These are phyloP conservation scores for Cnidoscolus chayamansa DNA, from an alignment of 441 rosid genomes.

Conservation along the genomic window DNA sequence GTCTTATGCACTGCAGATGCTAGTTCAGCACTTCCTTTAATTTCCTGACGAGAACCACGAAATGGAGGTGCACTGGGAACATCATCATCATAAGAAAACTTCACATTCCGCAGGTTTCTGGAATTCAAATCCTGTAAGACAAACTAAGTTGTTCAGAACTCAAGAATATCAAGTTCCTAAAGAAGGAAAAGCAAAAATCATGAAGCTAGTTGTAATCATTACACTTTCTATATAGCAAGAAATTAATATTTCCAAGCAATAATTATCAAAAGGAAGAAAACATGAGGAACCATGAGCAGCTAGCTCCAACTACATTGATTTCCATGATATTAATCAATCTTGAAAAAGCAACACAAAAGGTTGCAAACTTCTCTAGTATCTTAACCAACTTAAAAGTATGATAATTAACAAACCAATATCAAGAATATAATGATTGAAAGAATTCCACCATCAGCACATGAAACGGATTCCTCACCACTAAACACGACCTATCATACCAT, in stretches of 20 bases:
- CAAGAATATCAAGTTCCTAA: neutral
- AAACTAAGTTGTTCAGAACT: neutral
- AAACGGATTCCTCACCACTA: neutral
- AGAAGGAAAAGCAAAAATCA: neutral
- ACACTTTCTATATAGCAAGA: neutral
- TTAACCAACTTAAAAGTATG: neutral
- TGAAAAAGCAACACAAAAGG: too few relatives aligned
- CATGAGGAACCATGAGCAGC: neutral
- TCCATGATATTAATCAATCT: too few relatives aligned
- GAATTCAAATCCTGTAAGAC: constrained; percentile 46
- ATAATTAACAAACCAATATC: neutral
- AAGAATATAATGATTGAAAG: neutral
- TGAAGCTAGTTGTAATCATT: neutral
- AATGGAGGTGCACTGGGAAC: constrained; percentile 95
- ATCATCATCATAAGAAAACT: constrained; percentile 51
- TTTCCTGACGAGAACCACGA: constrained; percentile 53
- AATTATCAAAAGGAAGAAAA: neutral
- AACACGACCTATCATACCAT: neutral
- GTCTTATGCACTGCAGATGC: constrained; percentile 35
- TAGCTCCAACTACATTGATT: neutral
- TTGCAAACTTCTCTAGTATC: neutral
- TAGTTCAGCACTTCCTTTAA: constrained; percentile 42
- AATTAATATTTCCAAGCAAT: neutral
- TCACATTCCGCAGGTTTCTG: constrained; percentile 31
- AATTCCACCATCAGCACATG: neutral